Evolutionary conservation across 352 stramenopile species (phyloP), one percentile per base, ranked within the genome.

Genomic region (Aphanomyces astaci): DNA sequence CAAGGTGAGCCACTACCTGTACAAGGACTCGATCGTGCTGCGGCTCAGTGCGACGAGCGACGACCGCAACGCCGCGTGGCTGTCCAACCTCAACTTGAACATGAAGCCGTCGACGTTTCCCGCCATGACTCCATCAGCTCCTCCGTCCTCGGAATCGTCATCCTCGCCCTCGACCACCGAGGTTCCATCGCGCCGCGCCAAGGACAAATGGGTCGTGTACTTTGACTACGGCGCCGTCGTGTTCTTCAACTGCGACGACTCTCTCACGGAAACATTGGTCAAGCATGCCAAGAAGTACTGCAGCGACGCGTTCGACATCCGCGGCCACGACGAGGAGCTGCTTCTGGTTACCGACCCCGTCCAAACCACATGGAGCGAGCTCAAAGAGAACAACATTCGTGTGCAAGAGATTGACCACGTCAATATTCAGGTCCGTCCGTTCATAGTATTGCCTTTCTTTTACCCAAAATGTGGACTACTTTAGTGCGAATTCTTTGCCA

Each of bases 151-250:
- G 4, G 54, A 5, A 4, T 19, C 60, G 3, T 63, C 30, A 57
- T 62, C 72, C n/a, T 79, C 78, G 19, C 80, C 66, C 22, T 59
- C 88, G 4, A 87, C 66, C 76, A 32, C 81, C 78, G 33, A 81
- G 80, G 55, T 90, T 28, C 80, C 80, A 31, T 89, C 80, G 28
- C 76, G 82, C 66, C 84, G 86, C 22, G 93, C 90, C 22, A 89
- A 85, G 43, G 93, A 98, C 76, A 92, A 89, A 72, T 97, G 87
- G 84, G 81, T 95, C 51, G 89, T 97, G 28, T 92, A 96, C 73
- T 97, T 97, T 75, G 86, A 96, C 76, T 97, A 96, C 63, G 89
- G 89, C 64, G 88, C 89, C 32, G 83, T 95, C n/a, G 88, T 97
- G 52, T 97, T 96, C 75, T 94, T 97, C 71, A 95, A 97, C 71